These are phyloP conservation scores for Panellus pusillus DNA, from an alignment of 768 basidiomycete species.

Conservation along the genomic window DNA sequence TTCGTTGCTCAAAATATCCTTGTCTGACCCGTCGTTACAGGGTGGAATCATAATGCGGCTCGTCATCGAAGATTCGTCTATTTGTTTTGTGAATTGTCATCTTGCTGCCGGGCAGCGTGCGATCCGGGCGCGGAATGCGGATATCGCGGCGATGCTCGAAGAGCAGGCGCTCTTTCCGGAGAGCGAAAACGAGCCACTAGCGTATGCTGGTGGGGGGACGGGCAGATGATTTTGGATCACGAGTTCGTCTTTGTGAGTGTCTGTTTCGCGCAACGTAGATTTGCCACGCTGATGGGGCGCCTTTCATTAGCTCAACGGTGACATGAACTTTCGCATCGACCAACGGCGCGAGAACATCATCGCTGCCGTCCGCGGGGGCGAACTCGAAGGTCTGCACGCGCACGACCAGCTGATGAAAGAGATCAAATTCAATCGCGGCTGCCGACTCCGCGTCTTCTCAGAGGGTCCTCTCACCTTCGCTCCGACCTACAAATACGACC, in stretches of 20 bases:
- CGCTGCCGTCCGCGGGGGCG: conserved; percentile 63
- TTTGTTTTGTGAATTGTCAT: conserved; percentile 97
- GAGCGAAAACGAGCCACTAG: conserved; percentile 50
- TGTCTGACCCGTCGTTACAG: conserved; percentile 35
- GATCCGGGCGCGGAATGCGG: conserved; percentile 79
- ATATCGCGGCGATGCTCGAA: conserved; percentile 86
- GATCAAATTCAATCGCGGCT: conserved; percentile 83
- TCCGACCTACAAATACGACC: conserved; percentile 96
- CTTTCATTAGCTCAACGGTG: conserved; percentile 71
- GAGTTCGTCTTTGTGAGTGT: conserved; percentile 84
- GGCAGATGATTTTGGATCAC: conserved; percentile 91
- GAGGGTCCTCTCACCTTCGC: conserved; percentile 83
- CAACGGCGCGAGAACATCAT: conserved; percentile 84
- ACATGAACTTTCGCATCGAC: conserved; percentile 98
- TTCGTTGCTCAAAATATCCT: not conserved
- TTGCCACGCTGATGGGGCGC: not conserved
- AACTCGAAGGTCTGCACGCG: conserved; percentile 58
- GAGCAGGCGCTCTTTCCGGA: conserved; percentile 68
- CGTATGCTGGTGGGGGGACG: conserved; percentile 92
- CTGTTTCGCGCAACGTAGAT: not conserved
- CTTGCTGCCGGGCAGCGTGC: conserved; percentile 93
- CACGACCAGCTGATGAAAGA: conserved; percentile 93
- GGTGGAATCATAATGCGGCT: conserved; percentile 91
- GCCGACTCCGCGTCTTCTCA: conserved; percentile 78
- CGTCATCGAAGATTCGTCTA: conserved; percentile 86